Conservation (phyloP, 345 rosid genomes). For the Arabidopsis suecica region DNA sequence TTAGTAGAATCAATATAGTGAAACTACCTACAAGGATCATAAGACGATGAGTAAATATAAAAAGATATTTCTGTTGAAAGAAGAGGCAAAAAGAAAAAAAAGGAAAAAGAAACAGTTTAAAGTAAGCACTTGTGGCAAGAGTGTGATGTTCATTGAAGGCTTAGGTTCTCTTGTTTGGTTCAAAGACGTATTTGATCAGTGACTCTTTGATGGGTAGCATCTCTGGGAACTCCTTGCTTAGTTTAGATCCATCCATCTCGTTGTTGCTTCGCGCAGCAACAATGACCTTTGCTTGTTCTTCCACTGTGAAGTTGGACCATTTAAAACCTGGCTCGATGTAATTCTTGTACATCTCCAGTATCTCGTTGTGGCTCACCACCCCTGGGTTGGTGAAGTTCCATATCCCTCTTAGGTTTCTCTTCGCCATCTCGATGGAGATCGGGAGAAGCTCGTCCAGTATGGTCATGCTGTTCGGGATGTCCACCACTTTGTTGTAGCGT, state of each 20-base stretch:
- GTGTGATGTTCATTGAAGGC: slow-evolving; percentile 16
- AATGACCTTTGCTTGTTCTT: slow-evolving; percentile 65
- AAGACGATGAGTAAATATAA: slow-evolving; percentile 28
- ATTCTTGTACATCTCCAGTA: slow-evolving; percentile 56
- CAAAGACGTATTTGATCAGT: slow-evolving; percentile 55
- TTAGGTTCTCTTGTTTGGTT: slow-evolving; percentile 57
- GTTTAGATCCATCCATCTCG: slow-evolving; percentile 59
- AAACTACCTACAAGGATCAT: slow-evolving; percentile 40
- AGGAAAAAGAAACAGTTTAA: not conserved
- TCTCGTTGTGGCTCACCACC: slow-evolving; percentile 63
- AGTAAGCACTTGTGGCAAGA: slow-evolving; percentile 18
- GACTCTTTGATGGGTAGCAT: slow-evolving; percentile 61
- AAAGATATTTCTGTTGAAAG: slow-evolving; percentile 12
- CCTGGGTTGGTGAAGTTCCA: slow-evolving; percentile 76
- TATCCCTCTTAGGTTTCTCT: slow-evolving; percentile 57
- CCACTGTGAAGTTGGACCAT: slow-evolving; percentile 57
- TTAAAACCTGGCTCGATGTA: slow-evolving; percentile 55
- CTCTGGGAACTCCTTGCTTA: slow-evolving; percentile 62
- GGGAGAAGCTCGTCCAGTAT: slow-evolving; percentile 66
- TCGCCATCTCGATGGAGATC: slow-evolving; percentile 67
- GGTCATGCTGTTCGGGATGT: slow-evolving; percentile 72
- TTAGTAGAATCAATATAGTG: slow-evolving; percentile 46
- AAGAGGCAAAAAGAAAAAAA: slow-evolving; percentile 7
- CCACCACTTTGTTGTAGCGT: slow-evolving; percentile 58
- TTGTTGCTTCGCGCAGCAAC: slow-evolving; percentile 67